These are phyloP conservation scores for Colletotrichum liriopes DNA, from an alignment of 2,329 filamentous ascomycete genomes.

Conservation along the genomic window DNA sequence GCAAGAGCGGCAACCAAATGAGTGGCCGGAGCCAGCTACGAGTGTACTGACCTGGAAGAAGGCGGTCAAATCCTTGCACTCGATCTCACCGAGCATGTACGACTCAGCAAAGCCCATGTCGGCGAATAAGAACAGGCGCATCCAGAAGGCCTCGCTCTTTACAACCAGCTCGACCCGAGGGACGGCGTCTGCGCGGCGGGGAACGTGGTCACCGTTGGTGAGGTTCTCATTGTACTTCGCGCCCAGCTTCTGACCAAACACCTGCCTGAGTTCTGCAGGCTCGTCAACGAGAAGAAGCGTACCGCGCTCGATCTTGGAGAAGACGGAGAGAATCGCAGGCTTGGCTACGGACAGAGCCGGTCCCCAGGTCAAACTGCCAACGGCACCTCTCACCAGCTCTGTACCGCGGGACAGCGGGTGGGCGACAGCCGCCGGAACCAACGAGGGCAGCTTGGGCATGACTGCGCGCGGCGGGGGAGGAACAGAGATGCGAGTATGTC, in stretches of 20 bases:
- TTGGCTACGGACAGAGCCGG: conserved; percentile 64
- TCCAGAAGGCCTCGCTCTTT: conserved; percentile 79
- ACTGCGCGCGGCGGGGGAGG: conserved; percentile 5
- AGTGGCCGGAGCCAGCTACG: background rate
- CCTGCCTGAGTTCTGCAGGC: conserved; percentile 56
- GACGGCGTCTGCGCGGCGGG: conserved; percentile 52
- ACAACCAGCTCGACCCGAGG: conserved; percentile 71
- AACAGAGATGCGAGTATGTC: background rate
- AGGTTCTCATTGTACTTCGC: conserved; percentile 55
- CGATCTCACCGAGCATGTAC: conserved; percentile 81
- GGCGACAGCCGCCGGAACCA: conserved; percentile 55
- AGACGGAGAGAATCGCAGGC: conserved; percentile 60
- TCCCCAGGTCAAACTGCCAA: conserved; percentile 64
- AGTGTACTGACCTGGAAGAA: conserved; percentile 75
- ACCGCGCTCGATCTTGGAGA: conserved; percentile 64
- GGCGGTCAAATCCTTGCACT: conserved; percentile 75
- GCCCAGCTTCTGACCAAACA: conserved; percentile 63
- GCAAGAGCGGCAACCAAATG: background rate
- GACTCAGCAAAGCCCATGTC: conserved; percentile 84
- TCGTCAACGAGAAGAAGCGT: conserved; percentile 66
- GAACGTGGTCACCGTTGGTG: conserved; percentile 50
- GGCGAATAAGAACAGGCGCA: conserved; percentile 77
- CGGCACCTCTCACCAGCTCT: conserved; percentile 58
- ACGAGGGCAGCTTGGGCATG: conserved; percentile 50
- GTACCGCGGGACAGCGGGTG: conserved; percentile 57